These are phyloP conservation scores for Nothophytophthora sp. DNA, from an alignment of 352 stramenopile genomes.

Conservation along the genomic window DNA sequence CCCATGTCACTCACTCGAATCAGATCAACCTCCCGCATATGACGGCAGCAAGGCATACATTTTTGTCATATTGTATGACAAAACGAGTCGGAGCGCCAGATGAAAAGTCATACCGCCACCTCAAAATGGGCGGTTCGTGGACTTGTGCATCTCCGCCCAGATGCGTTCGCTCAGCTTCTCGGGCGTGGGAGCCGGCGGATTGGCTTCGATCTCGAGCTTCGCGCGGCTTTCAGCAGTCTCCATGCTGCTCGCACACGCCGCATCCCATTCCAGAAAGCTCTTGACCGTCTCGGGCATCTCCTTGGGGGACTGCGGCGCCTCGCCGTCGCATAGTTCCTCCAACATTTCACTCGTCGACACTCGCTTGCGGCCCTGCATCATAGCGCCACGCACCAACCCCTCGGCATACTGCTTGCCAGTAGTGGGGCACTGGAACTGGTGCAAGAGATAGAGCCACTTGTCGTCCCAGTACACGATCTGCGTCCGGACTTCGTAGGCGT, in stretches of 20 bases:
- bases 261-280: slow-evolving; percentile 38
- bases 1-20: no score
- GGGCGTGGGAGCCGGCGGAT: slow-evolving; percentile 3
- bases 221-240: slow-evolving; percentile 12
- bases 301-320: slow-evolving; percentile 9
- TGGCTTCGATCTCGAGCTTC: slow-evolving; percentile 8
- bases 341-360: slow-evolving; percentile 22
- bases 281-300: slow-evolving; percentile 35
- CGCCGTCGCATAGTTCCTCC: slow-evolving; percentile 18
- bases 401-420: slow-evolving; percentile 59
- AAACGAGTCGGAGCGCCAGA: no score
- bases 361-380: slow-evolving; percentile 23
- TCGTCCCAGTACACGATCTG: slow-evolving; percentile 59
- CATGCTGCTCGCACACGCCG: slow-evolving; percentile 30
- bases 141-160: slow-evolving; percentile 25
- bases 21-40: no score
- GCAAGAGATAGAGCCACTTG: slow-evolving; percentile 62
- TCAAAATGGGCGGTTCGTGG: slow-evolving; percentile 28
- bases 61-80: no score
- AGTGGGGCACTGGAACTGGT: slow-evolving; percentile 53
- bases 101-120: no score
- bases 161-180: slow-evolving; percentile 19
- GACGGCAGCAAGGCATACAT: no score
- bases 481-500: slow-evolving; percentile 63
- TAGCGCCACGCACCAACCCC: slow-evolving; percentile 30